Conservation (phyloP, 106 monocot genomes). For the Dendrobium chrysotoxum region DNA sequence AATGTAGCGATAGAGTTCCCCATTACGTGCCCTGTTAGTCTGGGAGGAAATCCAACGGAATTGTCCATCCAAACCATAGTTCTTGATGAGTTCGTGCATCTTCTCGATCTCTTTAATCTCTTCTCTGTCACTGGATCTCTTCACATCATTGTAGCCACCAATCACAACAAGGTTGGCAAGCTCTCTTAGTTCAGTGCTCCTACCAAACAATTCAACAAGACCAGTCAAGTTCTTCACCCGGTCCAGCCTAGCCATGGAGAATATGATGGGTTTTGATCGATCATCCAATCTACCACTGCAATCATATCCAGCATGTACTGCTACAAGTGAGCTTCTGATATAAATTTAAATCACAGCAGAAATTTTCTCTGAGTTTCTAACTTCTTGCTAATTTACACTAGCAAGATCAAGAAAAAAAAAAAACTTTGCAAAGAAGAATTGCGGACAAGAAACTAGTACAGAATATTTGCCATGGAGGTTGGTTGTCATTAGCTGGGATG, state of each 20-base stretch:
- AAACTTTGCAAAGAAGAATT: neutral
- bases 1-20: slow-evolving; percentile 94
- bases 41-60: slow-evolving; percentile 93
- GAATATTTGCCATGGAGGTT: too few species aligned
- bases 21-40: slow-evolving; percentile 69
- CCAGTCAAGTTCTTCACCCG: slow-evolving; percentile 91
- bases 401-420: neutral
- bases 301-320: neutral
- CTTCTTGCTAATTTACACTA: too few species aligned
- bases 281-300: slow-evolving; percentile 81
- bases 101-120: slow-evolving; percentile 89
- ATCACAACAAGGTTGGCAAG: slow-evolving; percentile 79
- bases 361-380: too few species aligned
- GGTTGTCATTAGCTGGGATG: too few species aligned
- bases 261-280: slow-evolving; percentile 80
- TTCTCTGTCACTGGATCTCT: slow-evolving; percentile 77
- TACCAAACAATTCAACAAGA: slow-evolving; percentile 60
- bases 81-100: slow-evolving; percentile 83
- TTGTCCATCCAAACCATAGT: slow-evolving; percentile 65
- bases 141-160: slow-evolving; percentile 72
- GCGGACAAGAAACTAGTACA: too few species aligned
- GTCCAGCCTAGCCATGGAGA: slow-evolving; percentile 98
- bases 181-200: slow-evolving; percentile 51
- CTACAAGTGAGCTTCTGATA: neutral
- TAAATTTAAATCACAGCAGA: neutral